A percentile compares a stretch with the other conserved stretches of the same genome.
These are phyloP conservation scores for Microbotryomycetes sp. DNA, from an alignment of 1,284 basidiomycete genomes.

Conservation along the genomic window DNA sequence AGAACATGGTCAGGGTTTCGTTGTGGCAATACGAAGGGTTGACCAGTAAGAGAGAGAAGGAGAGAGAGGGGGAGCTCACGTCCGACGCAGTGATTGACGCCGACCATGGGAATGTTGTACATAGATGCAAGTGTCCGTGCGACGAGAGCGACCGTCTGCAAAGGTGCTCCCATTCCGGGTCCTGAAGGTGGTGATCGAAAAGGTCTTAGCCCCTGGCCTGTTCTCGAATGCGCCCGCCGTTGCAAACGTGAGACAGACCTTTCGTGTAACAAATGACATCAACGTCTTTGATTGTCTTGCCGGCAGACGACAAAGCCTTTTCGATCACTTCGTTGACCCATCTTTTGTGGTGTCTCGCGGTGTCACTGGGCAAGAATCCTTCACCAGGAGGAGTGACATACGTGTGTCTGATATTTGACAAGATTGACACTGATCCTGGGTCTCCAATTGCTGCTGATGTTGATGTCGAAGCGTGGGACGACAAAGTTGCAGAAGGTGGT, in stretches of 20 bases:
- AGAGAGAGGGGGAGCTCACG: conserved; percentile 54
- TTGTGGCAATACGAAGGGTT: too few relatives aligned
- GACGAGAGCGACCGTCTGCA: conserved; percentile 93
- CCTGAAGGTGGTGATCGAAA: conserved; percentile 49
- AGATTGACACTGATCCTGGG: conserved; percentile 41
- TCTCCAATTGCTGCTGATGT: conserved; percentile 60
- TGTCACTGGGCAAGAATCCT: conserved; percentile 92
- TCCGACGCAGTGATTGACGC: conserved; percentile 97
- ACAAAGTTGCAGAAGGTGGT: conserved; percentile 46
- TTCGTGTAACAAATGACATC: conserved; percentile 98
- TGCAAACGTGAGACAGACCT: conserved; percentile 50
- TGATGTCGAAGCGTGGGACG: conserved; percentile 48
- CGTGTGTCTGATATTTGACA: conserved; percentile 73
- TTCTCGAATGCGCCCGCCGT: too few relatives aligned
- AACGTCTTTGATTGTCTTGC: conserved; percentile 63
- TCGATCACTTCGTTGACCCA: conserved; percentile 82
- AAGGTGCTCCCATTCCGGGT: conserved; percentile 95
- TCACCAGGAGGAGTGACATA: conserved; percentile 98
- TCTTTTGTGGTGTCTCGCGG: conserved; percentile 88
- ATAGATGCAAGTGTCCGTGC: conserved; percentile 84
- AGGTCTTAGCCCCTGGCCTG: too few relatives aligned
- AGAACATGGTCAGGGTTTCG: not conserved
- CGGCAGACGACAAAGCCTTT: conserved; percentile 68
- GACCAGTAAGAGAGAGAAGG: not conserved
- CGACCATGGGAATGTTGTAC: conserved; percentile 85